Evolutionary conservation across 2,329 filamentous ascomycete genomes (phyloP), one percentile per base, ranked within the genome.

Genomic region (Aspergillus latus): DNA sequence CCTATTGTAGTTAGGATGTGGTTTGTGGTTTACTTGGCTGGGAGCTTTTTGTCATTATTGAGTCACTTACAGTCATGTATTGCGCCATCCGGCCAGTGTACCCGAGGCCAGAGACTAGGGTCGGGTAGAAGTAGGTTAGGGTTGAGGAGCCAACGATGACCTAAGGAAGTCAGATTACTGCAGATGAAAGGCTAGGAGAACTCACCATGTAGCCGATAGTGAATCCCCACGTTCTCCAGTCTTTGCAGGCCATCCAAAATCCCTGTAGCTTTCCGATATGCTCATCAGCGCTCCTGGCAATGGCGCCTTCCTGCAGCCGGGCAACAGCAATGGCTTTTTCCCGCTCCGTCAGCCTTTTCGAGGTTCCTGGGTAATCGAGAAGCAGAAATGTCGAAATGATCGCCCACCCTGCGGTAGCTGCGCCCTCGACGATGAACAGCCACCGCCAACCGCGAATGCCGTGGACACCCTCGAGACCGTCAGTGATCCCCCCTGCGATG

Each of bases 361-460:
- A 30, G 9, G 49, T 52, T 10, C 21, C 39, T n/a, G 49, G 49
- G 13, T 13, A 52, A 10, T 52, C 40, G 4, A 32, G 49, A 2
- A 52, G 39, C 5, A 52, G 13, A 13, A 52, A 52, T 4, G 3
- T 29, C 4, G 39, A 28, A 4, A 52, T 11, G 13, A 52, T 36
- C 5, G 49, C 49, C 11, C 13, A 21, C 4, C 15, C 9, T 7
- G 15, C 10, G 2, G 49, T 52, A 4, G n/a, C 16, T 4, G 39
- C 49, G 9, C 52, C 52, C 6, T 54, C 52, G 7, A 54, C 16
- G 29, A 54, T 49, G 15, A 54, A 54, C 4, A 54, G 29, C 52
- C 52, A 54, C 3, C 52, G 52, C 52, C 45, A 54, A 3, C 43
- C 44, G 13, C 29, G 34, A 2, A 54, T 30, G 3, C 34, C 28